phyloP scores from a whole-genome alignment of 441 rosid genomes.

The Bruguiera hainesii region DNA sequence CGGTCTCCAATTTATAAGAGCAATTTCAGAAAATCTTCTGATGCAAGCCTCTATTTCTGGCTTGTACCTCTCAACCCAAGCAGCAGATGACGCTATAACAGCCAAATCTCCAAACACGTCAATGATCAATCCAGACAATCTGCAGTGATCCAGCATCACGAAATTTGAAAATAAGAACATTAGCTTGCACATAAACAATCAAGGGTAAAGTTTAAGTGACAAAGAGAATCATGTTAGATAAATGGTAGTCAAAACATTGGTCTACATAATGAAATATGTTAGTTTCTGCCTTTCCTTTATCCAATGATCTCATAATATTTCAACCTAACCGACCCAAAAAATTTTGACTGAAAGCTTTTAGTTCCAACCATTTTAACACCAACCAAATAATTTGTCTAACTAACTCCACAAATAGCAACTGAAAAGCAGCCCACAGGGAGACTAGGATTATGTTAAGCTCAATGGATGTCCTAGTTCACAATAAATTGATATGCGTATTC shows the following conservation, averaged over 20 bases:
- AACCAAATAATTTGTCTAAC: no score
- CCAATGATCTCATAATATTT: neutral
- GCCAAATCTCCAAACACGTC: constrained; percentile 89
- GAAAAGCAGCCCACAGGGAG: no score
- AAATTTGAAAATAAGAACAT: constrained; percentile 15
- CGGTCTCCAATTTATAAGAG: constrained; percentile 79
- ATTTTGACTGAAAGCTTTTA: no score
- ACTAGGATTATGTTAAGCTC: no score
- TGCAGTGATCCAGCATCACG: constrained; percentile 18
- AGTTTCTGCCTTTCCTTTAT: neutral
- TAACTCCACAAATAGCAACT: no score
- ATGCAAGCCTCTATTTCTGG: constrained; percentile 53
- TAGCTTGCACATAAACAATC: constrained; percentile 7
- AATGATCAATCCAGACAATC: constrained; percentile 81
- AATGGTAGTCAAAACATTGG: neutral
- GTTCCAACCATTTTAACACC: no score
- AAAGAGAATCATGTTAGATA: constrained; percentile 5
- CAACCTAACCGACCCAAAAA: no score
- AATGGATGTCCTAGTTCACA: no score
- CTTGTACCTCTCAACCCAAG: constrained; percentile 90
- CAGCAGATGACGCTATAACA: constrained; percentile 89
- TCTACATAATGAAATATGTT: neutral
- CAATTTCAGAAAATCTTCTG: constrained; percentile 47
- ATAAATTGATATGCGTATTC: no score
- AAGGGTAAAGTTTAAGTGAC: neutral